Evolutionary conservation across 495 filamentous ascomycete species (phyloP).

Genomic region (Tuber magnatum): DNA sequence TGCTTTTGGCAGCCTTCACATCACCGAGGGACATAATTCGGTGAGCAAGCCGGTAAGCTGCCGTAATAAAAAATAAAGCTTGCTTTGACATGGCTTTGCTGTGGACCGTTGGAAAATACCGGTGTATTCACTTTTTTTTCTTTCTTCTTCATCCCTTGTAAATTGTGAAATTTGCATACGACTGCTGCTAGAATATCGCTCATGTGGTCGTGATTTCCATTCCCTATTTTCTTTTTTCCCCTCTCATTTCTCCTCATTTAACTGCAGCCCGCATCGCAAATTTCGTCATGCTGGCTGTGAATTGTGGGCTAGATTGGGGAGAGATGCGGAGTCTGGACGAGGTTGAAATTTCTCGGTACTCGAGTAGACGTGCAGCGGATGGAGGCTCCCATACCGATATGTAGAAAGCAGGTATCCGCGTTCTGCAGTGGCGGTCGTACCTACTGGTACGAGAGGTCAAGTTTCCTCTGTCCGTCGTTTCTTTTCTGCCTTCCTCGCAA

Average conservation of each 20-base stretch:
- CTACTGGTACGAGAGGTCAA: slow-evolving; percentile 13
- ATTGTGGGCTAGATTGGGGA: slow-evolving; percentile 16
- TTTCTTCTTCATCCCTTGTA: neutral
- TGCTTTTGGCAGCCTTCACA: neutral
- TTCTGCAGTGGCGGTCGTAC: slow-evolving; percentile 24
- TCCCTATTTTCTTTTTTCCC: slow-evolving; percentile 21
- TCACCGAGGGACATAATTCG: neutral
- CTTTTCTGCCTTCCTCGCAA: slow-evolving; percentile 27
- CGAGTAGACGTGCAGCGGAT: slow-evolving; percentile 23
- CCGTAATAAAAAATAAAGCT: neutral
- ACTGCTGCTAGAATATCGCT: slow-evolving; percentile 9
- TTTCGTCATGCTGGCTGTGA: slow-evolving; percentile 16
- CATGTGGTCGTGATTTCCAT: slow-evolving; percentile 23
- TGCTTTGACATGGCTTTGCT: neutral
- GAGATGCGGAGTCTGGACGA: slow-evolving; percentile 13
- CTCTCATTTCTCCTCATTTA: slow-evolving; percentile 15
- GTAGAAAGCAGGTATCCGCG: slow-evolving; percentile 22
- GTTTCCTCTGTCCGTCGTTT: slow-evolving; percentile 17
- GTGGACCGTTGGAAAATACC: neutral
- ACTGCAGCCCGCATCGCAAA: slow-evolving; percentile 31
- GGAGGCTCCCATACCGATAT: slow-evolving; percentile 30
- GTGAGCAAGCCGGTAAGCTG: neutral
- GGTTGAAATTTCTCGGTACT: slow-evolving; percentile 10
- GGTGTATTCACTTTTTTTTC: neutral
- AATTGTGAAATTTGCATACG: neutral